phyloP scores from a whole-genome alignment of 352 stramenopile species.

The Phytophthora constricta region DNA sequence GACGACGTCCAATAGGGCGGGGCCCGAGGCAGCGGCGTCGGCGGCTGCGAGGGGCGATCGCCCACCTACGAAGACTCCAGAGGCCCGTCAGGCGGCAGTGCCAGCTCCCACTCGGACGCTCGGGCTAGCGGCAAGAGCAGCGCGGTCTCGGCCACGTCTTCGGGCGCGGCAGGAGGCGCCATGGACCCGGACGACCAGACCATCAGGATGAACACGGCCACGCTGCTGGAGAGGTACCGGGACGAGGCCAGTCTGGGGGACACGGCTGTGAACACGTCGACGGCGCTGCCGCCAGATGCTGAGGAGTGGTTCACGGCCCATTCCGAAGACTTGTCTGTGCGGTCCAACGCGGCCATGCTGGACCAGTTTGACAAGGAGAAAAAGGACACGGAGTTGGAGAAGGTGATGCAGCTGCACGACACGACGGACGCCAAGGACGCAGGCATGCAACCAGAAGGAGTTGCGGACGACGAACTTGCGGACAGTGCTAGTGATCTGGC shows the following conservation, averaged over 20 bases:
- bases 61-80: slow-evolving; percentile 33
- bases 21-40: background rate
- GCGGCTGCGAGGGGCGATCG: slow-evolving; percentile 14
- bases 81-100: slow-evolving; percentile 14
- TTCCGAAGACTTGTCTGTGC: slow-evolving; percentile 22
- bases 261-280: slow-evolving; percentile 29
- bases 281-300: slow-evolving; percentile 25
- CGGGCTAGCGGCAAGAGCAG: slow-evolving; percentile 34
- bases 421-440: slow-evolving; percentile 15
- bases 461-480: slow-evolving; percentile 3
- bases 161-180: slow-evolving; percentile 25
- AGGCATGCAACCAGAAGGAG: slow-evolving; percentile 1
- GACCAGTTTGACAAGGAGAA: slow-evolving; percentile 13
- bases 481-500: slow-evolving; percentile 32
- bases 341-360: slow-evolving; percentile 11
- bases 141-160: slow-evolving; percentile 21
- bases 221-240: slow-evolving; percentile 40
- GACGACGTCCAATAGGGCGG: background rate
- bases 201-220: slow-evolving; percentile 31
- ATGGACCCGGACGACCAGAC: slow-evolving; percentile 17
- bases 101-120: slow-evolving; percentile 22
- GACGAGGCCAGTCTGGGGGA: slow-evolving; percentile 36
- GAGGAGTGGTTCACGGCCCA: slow-evolving; percentile 43
- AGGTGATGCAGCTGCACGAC: background rate
- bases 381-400: slow-evolving; percentile 20